Percentiles rank a stretch among this genome's conserved stretches.
These are phyloP conservation scores for Gracilaria domingensis DNA, from an alignment of 23 red algal species.

Conservation along the genomic window DNA sequence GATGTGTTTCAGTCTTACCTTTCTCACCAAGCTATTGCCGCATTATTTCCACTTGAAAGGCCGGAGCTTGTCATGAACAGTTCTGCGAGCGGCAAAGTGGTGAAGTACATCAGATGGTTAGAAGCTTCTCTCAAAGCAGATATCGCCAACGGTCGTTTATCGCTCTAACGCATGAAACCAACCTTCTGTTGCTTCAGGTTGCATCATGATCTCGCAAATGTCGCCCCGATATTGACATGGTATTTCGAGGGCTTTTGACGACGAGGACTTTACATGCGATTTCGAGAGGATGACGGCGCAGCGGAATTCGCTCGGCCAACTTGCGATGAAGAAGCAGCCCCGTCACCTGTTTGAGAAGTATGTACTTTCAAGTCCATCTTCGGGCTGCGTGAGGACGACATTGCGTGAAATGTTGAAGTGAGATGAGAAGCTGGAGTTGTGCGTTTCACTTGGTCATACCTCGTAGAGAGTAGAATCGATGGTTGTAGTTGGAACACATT, in stretches of 20 bases:
- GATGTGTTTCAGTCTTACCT: slow-evolving; percentile 21
- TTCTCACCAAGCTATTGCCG: slow-evolving; percentile 59
- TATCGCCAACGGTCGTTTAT: background rate
- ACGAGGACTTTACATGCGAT: background rate
- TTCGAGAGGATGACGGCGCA: background rate
- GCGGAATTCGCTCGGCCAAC: background rate
- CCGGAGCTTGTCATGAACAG: slow-evolving; percentile 66
- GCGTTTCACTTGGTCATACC: background rate
- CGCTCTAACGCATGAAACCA: background rate
- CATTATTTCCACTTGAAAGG: slow-evolving; percentile 57
- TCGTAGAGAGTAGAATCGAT: background rate
- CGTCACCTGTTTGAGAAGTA: background rate
- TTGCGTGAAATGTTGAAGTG: background rate
- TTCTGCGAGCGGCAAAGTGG: background rate
- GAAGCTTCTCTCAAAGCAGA: background rate
- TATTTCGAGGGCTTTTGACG: slow-evolving; percentile 6
- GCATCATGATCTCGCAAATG: slow-evolving; percentile 27
- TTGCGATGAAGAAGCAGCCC: background rate
- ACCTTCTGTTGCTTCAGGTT: slow-evolving; percentile 32
- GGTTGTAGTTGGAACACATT: background rate
- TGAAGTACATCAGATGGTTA: background rate
- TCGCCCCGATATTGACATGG: slow-evolving; percentile 8
- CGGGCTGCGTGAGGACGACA: slow-evolving; percentile 39
- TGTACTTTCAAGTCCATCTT: slow-evolving; percentile 35
- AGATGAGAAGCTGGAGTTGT: background rate